Conservation (phyloP, 768 basidiomycete genomes). For the Lyophyllum atratum region DNA sequence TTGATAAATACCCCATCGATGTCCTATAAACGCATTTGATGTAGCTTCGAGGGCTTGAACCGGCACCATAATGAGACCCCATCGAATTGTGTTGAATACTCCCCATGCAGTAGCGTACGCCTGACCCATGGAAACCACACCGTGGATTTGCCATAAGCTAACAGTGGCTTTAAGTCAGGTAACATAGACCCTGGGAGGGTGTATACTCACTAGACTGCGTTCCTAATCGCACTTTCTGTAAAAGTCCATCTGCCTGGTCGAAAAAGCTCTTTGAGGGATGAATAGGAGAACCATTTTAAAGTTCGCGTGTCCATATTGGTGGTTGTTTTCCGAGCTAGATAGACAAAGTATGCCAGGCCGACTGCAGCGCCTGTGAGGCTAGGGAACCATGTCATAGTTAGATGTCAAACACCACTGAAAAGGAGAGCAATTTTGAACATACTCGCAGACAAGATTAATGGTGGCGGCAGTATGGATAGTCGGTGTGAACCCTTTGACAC, state of each 20-base stretch:
- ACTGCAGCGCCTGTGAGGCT: neutral
- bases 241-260: slow-evolving; percentile 24
- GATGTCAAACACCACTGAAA: neutral
- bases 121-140: slow-evolving; percentile 23
- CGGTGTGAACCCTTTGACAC: slow-evolving; percentile 15
- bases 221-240: slow-evolving; percentile 20
- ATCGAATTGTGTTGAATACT: slow-evolving; percentile 26
- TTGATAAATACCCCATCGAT: slow-evolving; percentile 21
- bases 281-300: slow-evolving; percentile 13
- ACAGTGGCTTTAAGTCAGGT: neutral
- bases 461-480: slow-evolving; percentile 20
- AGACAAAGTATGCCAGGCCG: slow-evolving; percentile 20
- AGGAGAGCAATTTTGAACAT: neutral
- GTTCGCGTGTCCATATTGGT: neutral
- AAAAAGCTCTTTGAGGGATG: slow-evolving; percentile 7
- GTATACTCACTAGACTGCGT: slow-evolving; percentile 16
- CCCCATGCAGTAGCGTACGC: slow-evolving; percentile 27
- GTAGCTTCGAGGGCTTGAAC: slow-evolving; percentile 21
- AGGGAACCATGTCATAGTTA: neutral
- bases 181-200: neutral
- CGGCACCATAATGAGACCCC: slow-evolving; percentile 28
- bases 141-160: slow-evolving; percentile 24
- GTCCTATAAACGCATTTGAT: slow-evolving; percentile 25
- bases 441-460: slow-evolving; percentile 24
- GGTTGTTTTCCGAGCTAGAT: slow-evolving; percentile 5